Percentiles rank a stretch among this genome's conserved stretches.
Conservation (phyloP, 208 protist species). For the Blastocrithidia nonstop region DNA sequence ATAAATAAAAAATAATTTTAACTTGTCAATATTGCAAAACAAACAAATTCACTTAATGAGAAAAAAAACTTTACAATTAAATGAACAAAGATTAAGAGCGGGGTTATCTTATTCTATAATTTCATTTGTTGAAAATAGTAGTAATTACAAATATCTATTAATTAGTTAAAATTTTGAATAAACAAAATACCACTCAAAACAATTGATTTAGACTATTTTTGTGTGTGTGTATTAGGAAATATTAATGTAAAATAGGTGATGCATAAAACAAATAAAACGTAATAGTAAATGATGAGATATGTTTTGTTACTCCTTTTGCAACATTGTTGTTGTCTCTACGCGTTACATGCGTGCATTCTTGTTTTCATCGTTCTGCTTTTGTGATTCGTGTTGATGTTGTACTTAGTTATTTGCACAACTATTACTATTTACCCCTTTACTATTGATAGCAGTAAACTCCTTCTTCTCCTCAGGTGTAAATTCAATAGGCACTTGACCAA, state of each 20-base stretch:
- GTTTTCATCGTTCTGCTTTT: background rate
- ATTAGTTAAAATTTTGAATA: no score
- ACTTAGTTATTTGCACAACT: background rate
- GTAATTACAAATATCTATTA: no score
- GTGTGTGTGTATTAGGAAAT: background rate
- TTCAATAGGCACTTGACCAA: conserved; percentile 26
- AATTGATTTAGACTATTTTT: background rate
- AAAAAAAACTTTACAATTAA: no score
- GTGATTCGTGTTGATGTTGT: background rate
- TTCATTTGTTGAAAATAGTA: no score
- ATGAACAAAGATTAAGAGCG: no score
- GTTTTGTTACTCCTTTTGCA: background rate
- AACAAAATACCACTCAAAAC: background rate
- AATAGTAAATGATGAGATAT: background rate
- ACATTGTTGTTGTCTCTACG: background rate
- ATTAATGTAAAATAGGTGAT: background rate
- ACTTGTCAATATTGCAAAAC: no score
- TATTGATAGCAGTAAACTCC: conserved; percentile 13
- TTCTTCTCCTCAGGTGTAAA: conserved; percentile 23
- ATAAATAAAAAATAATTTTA: no score
- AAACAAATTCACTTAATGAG: no score
- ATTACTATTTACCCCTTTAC: background rate
- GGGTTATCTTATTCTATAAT: no score
- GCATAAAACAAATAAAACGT: background rate
- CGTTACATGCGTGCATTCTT: background rate